Conservation (phyloP, 1,284 basidiomycete genomes). For the Inonotus hispidus region DNA sequence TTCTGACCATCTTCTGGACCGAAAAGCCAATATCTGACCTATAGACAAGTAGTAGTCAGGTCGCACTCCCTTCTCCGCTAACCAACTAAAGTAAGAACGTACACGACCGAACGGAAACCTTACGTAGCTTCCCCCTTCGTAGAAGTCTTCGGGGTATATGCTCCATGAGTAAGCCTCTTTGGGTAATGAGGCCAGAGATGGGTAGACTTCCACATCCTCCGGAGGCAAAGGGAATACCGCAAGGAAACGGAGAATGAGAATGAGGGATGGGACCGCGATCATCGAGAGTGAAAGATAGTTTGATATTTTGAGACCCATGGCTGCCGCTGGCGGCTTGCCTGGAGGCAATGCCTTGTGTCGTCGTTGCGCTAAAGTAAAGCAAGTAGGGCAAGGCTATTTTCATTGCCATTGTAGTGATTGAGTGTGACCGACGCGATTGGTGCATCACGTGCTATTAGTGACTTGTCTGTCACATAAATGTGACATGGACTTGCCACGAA, state of each 20-base stretch:
- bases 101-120: slow-evolving; percentile 57
- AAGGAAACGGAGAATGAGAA: slow-evolving; percentile 54
- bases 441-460: background rate
- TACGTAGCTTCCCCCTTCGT: slow-evolving; percentile 59
- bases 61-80: slow-evolving; percentile 9
- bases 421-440: background rate
- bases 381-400: background rate
- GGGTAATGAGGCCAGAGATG: slow-evolving; percentile 56
- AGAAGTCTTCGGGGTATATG: slow-evolving; percentile 67
- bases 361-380: background rate
- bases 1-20: slow-evolving; percentile 65
- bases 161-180: slow-evolving; percentile 47
- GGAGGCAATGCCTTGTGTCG: background rate
- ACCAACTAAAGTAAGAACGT: slow-evolving; percentile 15
- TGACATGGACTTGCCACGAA: background rate
- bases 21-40: slow-evolving; percentile 70
- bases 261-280: slow-evolving; percentile 51
- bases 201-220: slow-evolving; percentile 40
- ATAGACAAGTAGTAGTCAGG: slow-evolving; percentile 9
- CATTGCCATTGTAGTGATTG: too few species aligned
- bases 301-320: background rate
- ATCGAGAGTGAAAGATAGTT: slow-evolving; percentile 46
- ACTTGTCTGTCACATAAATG: background rate
- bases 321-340: background rate
- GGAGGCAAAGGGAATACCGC: slow-evolving; percentile 59